These are phyloP conservation scores for Alternaria tenuissima DNA, from an alignment of 2,329 filamentous ascomycete species.

Conservation along the genomic window DNA sequence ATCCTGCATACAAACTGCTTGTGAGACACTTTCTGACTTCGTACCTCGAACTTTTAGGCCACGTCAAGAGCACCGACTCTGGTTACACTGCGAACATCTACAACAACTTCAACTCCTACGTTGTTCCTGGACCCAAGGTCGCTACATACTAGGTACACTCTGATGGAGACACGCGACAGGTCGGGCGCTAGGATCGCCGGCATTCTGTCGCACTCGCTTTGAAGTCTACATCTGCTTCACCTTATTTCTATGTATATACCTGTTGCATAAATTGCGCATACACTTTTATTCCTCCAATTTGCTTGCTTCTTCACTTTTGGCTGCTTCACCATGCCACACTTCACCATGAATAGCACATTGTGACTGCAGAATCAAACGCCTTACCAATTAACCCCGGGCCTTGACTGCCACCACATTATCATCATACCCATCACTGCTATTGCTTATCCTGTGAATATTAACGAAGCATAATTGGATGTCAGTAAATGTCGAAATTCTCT, in stretches of 20 bases:
- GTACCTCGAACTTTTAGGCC: conserved; percentile 2
- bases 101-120: conserved; percentile 48
- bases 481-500: neutral
- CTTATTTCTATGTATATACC: conserved; percentile 21
- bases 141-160: conserved; percentile 42
- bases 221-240: neutral
- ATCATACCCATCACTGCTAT: neutral
- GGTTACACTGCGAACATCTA: conserved; percentile 53
- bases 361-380: conserved; percentile 6
- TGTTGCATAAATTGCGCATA: neutral
- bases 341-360: neutral
- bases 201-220: neutral
- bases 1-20: neutral
- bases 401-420: neutral
- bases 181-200: neutral
- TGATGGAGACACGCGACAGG: neutral
- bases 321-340: neutral
- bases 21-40: neutral
- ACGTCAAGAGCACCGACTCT: conserved; percentile 45
- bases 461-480: too few species aligned
- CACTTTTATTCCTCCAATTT: neutral
- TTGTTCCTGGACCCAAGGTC: conserved; percentile 48
- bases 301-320: neutral
- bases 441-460: neutral
- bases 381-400: neutral